phyloP scores from a whole-genome alignment of 805 yeast genomes.

The Candida verbasci region DNA sequence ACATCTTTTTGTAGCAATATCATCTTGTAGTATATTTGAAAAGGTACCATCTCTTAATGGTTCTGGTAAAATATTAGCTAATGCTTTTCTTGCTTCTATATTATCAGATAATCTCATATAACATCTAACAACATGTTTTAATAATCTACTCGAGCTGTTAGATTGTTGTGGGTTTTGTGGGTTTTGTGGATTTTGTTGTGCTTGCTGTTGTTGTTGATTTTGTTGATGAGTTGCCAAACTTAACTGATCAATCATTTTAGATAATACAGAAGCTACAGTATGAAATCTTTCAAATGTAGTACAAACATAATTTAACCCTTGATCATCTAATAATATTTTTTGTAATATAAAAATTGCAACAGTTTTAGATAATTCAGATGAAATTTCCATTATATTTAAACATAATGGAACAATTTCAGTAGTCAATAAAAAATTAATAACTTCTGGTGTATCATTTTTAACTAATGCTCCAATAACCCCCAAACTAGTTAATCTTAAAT shows the following conservation, averaged over 20 bases:
- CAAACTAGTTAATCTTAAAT: conserved; percentile 82
- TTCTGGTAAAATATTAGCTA: conserved; percentile 79
- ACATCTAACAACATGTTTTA: conserved; percentile 93
- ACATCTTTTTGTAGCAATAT: conserved; percentile 81
- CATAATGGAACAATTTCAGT: conserved; percentile 96
- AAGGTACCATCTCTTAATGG: conserved; percentile 87
- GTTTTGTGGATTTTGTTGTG: conserved; percentile 7
- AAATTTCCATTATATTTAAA: conserved; percentile 89
- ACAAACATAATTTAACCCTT: conserved; percentile 87
- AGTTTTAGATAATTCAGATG: conserved; percentile 89
- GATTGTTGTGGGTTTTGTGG: conserved; percentile 17
- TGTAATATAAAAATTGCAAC: conserved; percentile 96
- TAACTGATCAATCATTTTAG: conserved; percentile 84
- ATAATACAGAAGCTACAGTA: conserved; percentile 86
- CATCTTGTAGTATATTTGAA: conserved; percentile 73
- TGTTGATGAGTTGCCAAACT: conserved; percentile 21
- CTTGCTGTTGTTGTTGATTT: conserved; percentile 13
- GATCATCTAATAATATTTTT: conserved; percentile 86
- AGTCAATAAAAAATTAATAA: conserved; percentile 83
- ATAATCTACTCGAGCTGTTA: conserved; percentile 66
- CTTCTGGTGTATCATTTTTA: conserved; percentile 93
- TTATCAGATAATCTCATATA: conserved; percentile 88
- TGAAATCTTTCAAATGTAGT: conserved; percentile 93
- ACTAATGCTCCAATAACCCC: conserved; percentile 98
- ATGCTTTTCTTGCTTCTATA: conserved; percentile 81